A percentile compares a stretch with the other conserved stretches of the same genome.
phyloP scores from a whole-genome alignment of 2,329 filamentous ascomycete species.

The Cyphellophora europaea region DNA sequence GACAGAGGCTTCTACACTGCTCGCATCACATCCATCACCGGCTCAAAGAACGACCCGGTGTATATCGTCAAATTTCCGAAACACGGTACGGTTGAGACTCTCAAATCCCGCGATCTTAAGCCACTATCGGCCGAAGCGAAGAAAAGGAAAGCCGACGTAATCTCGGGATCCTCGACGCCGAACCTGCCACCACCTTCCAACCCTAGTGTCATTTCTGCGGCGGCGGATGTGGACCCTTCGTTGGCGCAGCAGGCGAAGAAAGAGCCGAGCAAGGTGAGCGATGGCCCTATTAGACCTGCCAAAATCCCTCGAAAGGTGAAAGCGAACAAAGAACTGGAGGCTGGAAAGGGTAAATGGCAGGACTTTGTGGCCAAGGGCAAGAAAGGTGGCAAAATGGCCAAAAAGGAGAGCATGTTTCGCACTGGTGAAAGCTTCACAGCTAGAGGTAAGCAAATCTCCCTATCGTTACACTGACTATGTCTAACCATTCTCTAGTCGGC shows the following conservation, averaged over 20 bases:
- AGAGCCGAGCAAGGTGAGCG: conserved; percentile 53
- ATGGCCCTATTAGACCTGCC: conserved; percentile 48
- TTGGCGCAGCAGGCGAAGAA: conserved; percentile 55
- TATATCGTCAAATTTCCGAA: conserved; percentile 94
- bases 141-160: conserved; percentile 78
- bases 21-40: conserved; percentile 86
- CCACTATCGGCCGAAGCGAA: conserved; percentile 62
- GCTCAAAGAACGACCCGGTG: conserved; percentile 79
- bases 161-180: conserved; percentile 43
- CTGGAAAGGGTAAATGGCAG: conserved; percentile 88
- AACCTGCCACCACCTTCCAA: conserved; percentile 32
- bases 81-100: conserved; percentile 70
- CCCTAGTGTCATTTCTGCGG: conserved; percentile 54
- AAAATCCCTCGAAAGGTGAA: conserved; percentile 73
- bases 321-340: conserved; percentile 85
- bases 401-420: conserved; percentile 96
- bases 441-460: conserved; percentile 54
- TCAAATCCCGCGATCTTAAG: conserved; percentile 74
- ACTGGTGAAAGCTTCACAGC: conserved; percentile 80
- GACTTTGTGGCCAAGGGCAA: conserved; percentile 73
- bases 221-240: conserved; percentile 57
- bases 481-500: conserved; percentile 55
- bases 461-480: conserved; percentile 4
- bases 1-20: conserved; percentile 89
- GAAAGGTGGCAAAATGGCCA: conserved; percentile 47